Base-by-base conservation (phyloP, 148 eudicot species). In the Fagopyrum homotropicum region DNA sequence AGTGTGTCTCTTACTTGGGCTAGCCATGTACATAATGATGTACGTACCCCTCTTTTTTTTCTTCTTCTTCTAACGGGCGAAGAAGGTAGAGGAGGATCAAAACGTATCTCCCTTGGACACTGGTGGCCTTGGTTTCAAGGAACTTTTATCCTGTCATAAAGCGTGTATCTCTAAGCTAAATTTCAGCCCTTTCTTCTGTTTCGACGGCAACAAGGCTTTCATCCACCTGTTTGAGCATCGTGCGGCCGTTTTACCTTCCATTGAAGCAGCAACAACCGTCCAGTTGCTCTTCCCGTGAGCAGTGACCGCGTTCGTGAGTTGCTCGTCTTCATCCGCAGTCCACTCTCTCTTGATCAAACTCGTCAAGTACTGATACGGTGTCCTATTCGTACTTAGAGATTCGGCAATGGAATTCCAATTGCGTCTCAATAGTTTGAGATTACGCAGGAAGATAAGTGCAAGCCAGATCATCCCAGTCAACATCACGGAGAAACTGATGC, bases 151-250 rank as follows among this genome's bases (percentile, higher is more conserved):
- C 26, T 22, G 26, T 0, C 0, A 22, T 22, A 22, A 22, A 22
- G 26, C 26, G 0, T 22, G 26, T 22, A 22, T 22, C 26, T 22
- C 26, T 22, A 22, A 22, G 26, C 26, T 22, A 22, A 22, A 22
- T 22, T 22, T 22, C 26, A 22, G 90, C 74, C 98, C 98, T 49
- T 83, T 86, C 79, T 77, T 87, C 83, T 94, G 77, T 83, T 92
- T 88, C 2, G 88, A 80, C 29, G 98, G 98, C 77, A 86, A 85
- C 84, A 94, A 84, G 30, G 96, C 74, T 82, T 94, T 91, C 50
- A 74, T 72, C 98, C 98, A 94, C 84, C 98, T 91, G 77, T 94
- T 91, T 76, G 97, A 89, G 85, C 98, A 94, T 69, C 91, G 98
- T 75, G 97, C 80, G 78, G 90, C 98, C 51, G 96, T 86, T 70